A percentile compares a stretch with the other conserved stretches of the same genome.
Evolutionary conservation across 2,329 filamentous ascomycete genomes (phyloP).

Genomic region (Apiospora phragmitis): DNA sequence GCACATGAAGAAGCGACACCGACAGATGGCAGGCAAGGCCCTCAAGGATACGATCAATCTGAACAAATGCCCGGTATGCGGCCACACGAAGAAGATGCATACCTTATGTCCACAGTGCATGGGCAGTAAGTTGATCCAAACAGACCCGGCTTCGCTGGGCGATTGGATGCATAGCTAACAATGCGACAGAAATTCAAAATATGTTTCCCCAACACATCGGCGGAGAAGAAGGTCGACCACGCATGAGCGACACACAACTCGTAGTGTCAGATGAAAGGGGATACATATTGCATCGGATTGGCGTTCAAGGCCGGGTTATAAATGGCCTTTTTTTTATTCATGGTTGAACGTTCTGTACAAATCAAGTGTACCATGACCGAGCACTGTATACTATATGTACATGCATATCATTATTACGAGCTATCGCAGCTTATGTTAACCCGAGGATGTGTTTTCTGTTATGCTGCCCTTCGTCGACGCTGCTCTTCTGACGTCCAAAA

Average conservation of each 20-base stretch:
- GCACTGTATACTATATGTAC: not conserved
- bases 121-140: conserved; percentile 59
- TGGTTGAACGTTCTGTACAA: not conserved
- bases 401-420: not conserved
- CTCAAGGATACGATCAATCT: conserved; percentile 86
- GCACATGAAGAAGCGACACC: conserved; percentile 89
- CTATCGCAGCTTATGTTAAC: not conserved
- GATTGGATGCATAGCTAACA: not conserved
- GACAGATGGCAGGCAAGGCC: conserved; percentile 94
- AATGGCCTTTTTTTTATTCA: not conserved
- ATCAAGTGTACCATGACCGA: not conserved
- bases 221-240: conserved; percentile 12
- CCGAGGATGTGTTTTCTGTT: not conserved
- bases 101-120: conserved; percentile 86
- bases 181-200: conserved; percentile 44
- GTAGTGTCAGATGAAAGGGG: conserved; percentile 9
- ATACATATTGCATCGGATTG: conserved; percentile 13
- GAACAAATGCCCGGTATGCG: conserved; percentile 88
- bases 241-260: not conserved
- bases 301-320: conserved; percentile 23
- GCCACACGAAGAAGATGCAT: conserved; percentile 84
- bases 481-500: not conserved
- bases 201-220: conserved; percentile 43
- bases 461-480: not conserved
- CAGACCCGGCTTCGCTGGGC: not conserved